Conservation (phyloP, 2,329 filamentous ascomycete genomes). For the Stenocarpella maydis region DNA sequence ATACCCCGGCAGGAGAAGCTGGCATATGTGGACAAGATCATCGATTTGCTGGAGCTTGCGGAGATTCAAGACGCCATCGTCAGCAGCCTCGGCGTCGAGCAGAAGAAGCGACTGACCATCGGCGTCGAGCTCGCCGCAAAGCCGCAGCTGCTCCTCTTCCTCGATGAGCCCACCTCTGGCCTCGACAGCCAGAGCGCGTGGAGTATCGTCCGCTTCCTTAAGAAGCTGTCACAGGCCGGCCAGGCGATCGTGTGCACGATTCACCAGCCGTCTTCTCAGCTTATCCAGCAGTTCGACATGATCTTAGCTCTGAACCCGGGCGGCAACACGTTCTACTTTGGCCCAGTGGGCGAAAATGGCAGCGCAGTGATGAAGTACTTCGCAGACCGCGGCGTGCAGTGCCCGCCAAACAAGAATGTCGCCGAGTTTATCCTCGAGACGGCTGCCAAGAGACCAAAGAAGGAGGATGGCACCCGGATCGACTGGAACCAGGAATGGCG, state of each 20-base stretch:
- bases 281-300: slow-evolving; percentile 59
- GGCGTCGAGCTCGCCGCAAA: slow-evolving; percentile 79
- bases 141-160: slow-evolving; percentile 74
- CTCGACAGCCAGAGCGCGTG: slow-evolving; percentile 78
- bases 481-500: slow-evolving; percentile 51
- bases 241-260: slow-evolving; percentile 56
- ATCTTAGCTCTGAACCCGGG: slow-evolving; percentile 65
- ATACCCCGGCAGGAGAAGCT: slow-evolving; percentile 68
- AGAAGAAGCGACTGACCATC: slow-evolving; percentile 70
- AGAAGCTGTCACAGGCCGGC: slow-evolving; percentile 63
- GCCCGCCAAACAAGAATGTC: slow-evolving; percentile 62
- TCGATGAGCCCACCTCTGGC: slow-evolving; percentile 80
- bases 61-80: slow-evolving; percentile 74
- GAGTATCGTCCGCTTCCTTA: slow-evolving; percentile 74
- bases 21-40: slow-evolving; percentile 74
- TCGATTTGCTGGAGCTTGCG: slow-evolving; percentile 73
- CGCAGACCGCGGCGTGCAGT: slow-evolving; percentile 61
- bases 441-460: slow-evolving; percentile 48
- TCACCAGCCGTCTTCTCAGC: slow-evolving; percentile 53
- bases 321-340: slow-evolving; percentile 77
- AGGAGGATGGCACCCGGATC: slow-evolving; percentile 53
- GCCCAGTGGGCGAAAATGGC: slow-evolving; percentile 73
- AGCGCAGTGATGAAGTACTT: slow-evolving; percentile 63
- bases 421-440: slow-evolving; percentile 70
- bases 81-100: slow-evolving; percentile 66